A percentile compares a stretch with the other conserved stretches of the same genome.
These are phyloP conservation scores for Platismatia glauca DNA, from an alignment of 495 filamentous ascomycete genomes.

Conservation along the genomic window DNA sequence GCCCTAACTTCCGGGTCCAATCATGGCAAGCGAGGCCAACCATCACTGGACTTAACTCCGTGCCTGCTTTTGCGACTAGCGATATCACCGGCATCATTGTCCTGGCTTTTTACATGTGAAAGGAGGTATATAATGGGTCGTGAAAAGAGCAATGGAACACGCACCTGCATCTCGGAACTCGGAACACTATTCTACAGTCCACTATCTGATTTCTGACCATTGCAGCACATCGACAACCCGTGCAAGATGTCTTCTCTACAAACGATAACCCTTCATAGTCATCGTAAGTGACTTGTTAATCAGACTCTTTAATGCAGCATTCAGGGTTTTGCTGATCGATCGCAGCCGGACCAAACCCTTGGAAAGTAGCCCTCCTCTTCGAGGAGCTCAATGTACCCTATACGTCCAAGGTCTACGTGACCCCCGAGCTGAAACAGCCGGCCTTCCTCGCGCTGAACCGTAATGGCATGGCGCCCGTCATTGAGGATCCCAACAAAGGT, in stretches of 20 bases:
- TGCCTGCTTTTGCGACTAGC: neutral
- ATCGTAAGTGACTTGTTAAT: neutral
- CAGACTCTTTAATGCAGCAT: no score
- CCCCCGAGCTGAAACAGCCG: constrained; percentile 42
- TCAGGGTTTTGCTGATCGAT: neutral
- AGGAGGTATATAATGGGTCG: neutral
- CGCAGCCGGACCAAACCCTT: constrained; percentile 34
- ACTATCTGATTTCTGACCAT: no score
- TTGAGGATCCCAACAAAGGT: constrained; percentile 50
- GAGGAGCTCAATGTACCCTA: constrained; percentile 28
- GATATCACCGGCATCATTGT: neutral
- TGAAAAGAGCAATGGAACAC: neutral
- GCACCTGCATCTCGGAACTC: neutral
- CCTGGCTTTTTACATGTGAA: neutral
- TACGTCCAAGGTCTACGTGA: constrained; percentile 27
- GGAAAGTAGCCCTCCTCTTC: constrained; percentile 47
- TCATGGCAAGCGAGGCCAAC: neutral
- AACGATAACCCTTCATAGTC: constrained; percentile 7
- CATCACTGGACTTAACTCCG: neutral
- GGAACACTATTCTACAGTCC: neutral
- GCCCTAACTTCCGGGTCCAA: neutral
- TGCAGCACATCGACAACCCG: neutral
- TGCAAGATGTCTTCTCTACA: constrained; percentile 3
- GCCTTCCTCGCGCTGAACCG: constrained; percentile 47
- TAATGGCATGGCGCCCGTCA: constrained; percentile 52